Percentiles rank a stretch among this genome's conserved stretches.
Conservation (phyloP, 345 rosid species). For the Viola odorata region DNA sequence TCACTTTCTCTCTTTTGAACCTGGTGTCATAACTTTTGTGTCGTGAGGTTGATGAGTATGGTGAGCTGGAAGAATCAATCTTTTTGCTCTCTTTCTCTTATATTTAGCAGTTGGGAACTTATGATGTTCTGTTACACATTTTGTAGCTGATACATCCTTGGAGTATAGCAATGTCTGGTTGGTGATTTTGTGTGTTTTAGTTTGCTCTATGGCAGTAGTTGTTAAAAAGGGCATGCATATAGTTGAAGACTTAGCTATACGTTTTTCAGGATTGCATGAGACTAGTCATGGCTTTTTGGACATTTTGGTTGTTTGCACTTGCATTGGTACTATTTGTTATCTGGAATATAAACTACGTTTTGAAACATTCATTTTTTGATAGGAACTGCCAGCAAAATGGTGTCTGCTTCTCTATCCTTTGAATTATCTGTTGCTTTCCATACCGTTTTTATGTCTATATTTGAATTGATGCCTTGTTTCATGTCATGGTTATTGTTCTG, state of each 20-base stretch:
- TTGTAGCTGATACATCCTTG: constrained; percentile 21
- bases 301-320: too few relatives aligned
- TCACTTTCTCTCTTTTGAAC: constrained; percentile 10
- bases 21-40: constrained; percentile 21
- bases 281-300: too few relatives aligned
- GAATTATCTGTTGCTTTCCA: not conserved
- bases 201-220: constrained; percentile 8
- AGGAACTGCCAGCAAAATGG: not conserved
- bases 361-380: constrained; percentile 4
- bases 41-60: constrained; percentile 26
- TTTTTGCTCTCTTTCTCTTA: constrained; percentile 9
- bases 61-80: constrained; percentile 33
- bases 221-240: constrained; percentile 7
- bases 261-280: too few relatives aligned
- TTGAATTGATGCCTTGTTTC: not conserved
- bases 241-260: constrained; percentile 1
- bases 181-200: constrained; percentile 17
- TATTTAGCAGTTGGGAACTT: constrained; percentile 7
- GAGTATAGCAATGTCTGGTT: constrained; percentile 37
- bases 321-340: not conserved
- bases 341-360: constrained; percentile 1
- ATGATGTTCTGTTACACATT: constrained; percentile 14
- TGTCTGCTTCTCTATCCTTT: not conserved
- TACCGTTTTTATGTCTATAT: not conserved
- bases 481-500: not conserved